Conservation (phyloP, 2,329 filamentous ascomycete genomes). For the Penicillium concentricum region DNA sequence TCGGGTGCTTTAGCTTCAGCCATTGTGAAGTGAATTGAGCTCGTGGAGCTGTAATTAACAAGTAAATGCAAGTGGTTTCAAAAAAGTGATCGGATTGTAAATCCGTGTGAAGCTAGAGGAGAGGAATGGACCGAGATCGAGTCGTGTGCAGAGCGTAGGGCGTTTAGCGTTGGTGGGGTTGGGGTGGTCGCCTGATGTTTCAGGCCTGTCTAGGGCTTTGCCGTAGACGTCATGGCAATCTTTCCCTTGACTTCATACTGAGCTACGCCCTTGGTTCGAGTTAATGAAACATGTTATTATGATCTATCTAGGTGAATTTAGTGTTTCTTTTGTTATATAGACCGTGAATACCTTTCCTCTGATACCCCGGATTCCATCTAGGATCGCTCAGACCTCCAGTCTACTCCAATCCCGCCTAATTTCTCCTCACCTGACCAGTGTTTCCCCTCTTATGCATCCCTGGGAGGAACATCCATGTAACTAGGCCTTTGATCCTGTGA, state of each 20-base stretch:
- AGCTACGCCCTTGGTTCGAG: not conserved
- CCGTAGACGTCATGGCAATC: constrained; percentile 22
- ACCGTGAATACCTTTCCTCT: not conserved
- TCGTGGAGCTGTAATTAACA: constrained; percentile 25
- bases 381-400: constrained; percentile 3
- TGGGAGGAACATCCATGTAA: not conserved
- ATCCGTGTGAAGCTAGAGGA: constrained; percentile 21
- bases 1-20: constrained; percentile 40
- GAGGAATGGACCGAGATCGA: constrained; percentile 25
- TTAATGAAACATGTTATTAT: not conserved
- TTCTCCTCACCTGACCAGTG: constrained; percentile 9
- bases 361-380: constrained; percentile 1
- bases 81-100: constrained; percentile 18
- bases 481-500: not conserved
- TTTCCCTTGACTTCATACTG: constrained; percentile 5
- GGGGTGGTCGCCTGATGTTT: constrained; percentile 21
- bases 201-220: constrained; percentile 26
- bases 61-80: constrained; percentile 16
- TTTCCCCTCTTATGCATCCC: not conserved
- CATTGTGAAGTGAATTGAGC: constrained; percentile 35
- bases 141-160: constrained; percentile 31
- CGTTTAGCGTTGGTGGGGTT: constrained; percentile 29
- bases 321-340: not conserved
- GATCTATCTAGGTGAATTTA: not conserved
- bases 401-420: not conserved